These are phyloP conservation scores for Myxozyma neglecta DNA, from an alignment of 805 yeast genomes.

Conservation along the genomic window DNA sequence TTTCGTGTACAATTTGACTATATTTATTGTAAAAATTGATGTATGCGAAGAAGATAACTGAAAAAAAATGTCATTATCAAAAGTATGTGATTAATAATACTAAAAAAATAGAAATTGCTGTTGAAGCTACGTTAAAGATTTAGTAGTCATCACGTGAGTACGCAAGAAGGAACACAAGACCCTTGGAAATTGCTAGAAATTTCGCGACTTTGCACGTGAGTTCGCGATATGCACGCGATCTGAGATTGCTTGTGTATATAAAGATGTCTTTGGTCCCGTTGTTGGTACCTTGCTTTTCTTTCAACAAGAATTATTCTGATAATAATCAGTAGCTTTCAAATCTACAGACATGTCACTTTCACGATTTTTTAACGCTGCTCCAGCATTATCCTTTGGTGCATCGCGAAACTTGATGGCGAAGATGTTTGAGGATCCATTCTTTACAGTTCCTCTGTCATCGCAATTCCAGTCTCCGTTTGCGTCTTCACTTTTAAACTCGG, in stretches of 20 bases:
- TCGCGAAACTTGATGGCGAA: slow-evolving; percentile 6
- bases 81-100: too few relatives aligned
- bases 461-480: slow-evolving; percentile 13
- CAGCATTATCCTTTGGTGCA: slow-evolving; percentile 13
- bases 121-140: too few relatives aligned
- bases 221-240: neutral
- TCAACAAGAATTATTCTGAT: neutral
- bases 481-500: neutral
- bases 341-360: slow-evolving; percentile 22
- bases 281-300: slow-evolving; percentile 4
- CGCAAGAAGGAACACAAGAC: neutral
- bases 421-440: slow-evolving; percentile 24
- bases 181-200: slow-evolving; percentile 7
- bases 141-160: too few relatives aligned
- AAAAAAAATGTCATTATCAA: too few relatives aligned
- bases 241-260: neutral
- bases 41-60: too few relatives aligned
- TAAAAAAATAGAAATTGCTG: too few relatives aligned
- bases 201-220: neutral
- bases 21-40: too few relatives aligned
- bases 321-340: neutral
- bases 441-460: slow-evolving; percentile 12
- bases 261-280: neutral
- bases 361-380: slow-evolving; percentile 17
- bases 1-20: too few relatives aligned